Percentiles rank a stretch among this genome's conserved stretches.
phyloP scores from a whole-genome alignment of 257 asterid genomes.

The Anisodus acutangulus region DNA sequence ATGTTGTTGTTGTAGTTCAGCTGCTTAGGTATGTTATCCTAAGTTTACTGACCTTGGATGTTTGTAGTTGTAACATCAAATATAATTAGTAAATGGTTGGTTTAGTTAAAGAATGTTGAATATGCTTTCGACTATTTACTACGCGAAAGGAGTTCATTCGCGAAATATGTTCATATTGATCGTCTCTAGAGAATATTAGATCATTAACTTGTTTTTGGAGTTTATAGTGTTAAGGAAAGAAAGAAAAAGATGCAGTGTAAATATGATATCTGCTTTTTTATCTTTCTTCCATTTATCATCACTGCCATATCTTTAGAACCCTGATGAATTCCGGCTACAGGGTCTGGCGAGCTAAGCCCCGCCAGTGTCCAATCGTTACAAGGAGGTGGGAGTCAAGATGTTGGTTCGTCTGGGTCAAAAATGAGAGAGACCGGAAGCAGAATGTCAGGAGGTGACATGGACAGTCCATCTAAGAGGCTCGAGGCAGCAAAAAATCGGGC shows the following conservation, averaged over 20 bases:
- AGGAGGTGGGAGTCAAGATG: conserved; percentile 44
- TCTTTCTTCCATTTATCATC: background rate
- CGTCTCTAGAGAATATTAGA: background rate
- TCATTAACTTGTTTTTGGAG: background rate
- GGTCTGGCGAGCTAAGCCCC: conserved; percentile 67
- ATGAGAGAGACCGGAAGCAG: conserved; percentile 40
- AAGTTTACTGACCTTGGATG: background rate
- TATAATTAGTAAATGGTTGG: background rate
- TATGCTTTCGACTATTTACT: background rate
- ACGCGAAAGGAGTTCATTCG: background rate
- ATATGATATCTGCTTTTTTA: conserved; percentile 9
- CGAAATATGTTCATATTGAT: background rate
- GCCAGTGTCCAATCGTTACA: conserved; percentile 60
- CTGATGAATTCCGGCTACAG: conserved; percentile 43
- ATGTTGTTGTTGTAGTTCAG: too few species aligned
- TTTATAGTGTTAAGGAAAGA: background rate
- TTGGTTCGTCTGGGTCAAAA: conserved; percentile 49
- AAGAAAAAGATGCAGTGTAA: conserved; percentile 10
- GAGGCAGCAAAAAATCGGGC: conserved; percentile 44
- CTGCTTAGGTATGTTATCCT: background rate
- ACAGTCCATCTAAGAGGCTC: conserved; percentile 45
- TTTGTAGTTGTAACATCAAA: background rate
- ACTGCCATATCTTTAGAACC: background rate
- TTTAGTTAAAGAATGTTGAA: background rate
- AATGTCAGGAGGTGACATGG: conserved; percentile 41